Percentiles rank a stretch among this genome's conserved stretches.
Evolutionary conservation across 1,284 basidiomycete genomes (phyloP).

Genomic region (Fomitopsis schrenkii): DNA sequence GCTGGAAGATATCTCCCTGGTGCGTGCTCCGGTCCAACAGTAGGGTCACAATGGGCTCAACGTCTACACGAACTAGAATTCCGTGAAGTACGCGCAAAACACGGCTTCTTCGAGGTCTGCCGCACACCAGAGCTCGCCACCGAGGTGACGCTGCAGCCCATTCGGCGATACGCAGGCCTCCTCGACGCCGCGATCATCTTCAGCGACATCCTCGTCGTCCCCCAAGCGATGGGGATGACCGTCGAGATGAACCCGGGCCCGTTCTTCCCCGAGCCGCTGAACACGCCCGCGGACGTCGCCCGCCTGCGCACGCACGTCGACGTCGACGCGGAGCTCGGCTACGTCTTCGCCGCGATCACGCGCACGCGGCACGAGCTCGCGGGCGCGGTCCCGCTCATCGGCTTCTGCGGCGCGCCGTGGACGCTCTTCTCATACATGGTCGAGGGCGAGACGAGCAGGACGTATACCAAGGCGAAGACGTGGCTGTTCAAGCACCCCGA

Average conservation of each 20-base stretch:
- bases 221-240: conserved; percentile 93
- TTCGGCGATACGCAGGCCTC: conserved; percentile 78
- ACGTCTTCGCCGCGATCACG: conserved; percentile 89
- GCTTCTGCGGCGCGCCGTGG: conserved; percentile 96
- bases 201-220: conserved; percentile 93
- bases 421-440: conserved; percentile 97
- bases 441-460: conserved; percentile 89
- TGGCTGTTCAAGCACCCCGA: conserved; percentile 91
- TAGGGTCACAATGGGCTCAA: too few relatives aligned
- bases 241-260: conserved; percentile 94
- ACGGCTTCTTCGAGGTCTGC: conserved; percentile 94
- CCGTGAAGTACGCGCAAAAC: conserved; percentile 73
- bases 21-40: conserved; percentile 31
- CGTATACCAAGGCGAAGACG: conserved; percentile 83
- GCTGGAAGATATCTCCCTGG: conserved; percentile 95
- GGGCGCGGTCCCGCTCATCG: conserved; percentile 90
- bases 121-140: conserved; percentile 82
- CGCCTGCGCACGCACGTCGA: conserved; percentile 63
- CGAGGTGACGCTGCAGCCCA: conserved; percentile 89
- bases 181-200: conserved; percentile 96
- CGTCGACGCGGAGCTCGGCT: conserved; percentile 79
- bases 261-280: conserved; percentile 79
- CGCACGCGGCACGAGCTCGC: conserved; percentile 73
- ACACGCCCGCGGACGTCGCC: conserved; percentile 68
- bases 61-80: conserved; percentile 58